A percentile compares a stretch with the other conserved stretches of the same genome.
phyloP scores from a whole-genome alignment of 257 asterid genomes.

The Salvia miltiorrhiza region DNA sequence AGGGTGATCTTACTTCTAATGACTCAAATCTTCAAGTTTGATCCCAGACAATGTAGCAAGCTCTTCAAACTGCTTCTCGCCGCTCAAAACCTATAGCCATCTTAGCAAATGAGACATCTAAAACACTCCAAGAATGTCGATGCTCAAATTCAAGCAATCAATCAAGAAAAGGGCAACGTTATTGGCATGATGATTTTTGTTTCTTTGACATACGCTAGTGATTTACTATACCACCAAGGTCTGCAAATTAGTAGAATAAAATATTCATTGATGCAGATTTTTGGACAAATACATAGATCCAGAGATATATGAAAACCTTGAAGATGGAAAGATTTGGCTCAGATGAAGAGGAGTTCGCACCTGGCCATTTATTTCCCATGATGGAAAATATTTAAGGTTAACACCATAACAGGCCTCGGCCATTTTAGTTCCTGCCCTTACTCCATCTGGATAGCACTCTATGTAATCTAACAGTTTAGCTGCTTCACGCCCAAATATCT shows the following conservation, averaged over 20 bases:
- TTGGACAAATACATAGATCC: not conserved
- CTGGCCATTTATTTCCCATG: slow-evolving; percentile 84
- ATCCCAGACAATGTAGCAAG: slow-evolving; percentile 74
- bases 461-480: slow-evolving; percentile 68
- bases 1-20: slow-evolving; percentile 25
- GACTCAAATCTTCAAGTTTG: slow-evolving; percentile 51
- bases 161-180: not conserved
- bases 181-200: not conserved
- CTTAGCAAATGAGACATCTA: not conserved
- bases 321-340: not conserved
- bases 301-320: not conserved
- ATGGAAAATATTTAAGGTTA: slow-evolving; percentile 68
- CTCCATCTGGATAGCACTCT: slow-evolving; percentile 87
- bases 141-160: not conserved
- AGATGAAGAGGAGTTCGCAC: slow-evolving; percentile 30
- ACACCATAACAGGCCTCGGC: slow-evolving; percentile 58
- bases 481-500: slow-evolving; percentile 91
- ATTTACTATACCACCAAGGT: not conserved
- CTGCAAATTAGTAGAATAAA: not conserved
- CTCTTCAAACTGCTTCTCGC: slow-evolving; percentile 63
- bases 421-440: slow-evolving; percentile 57
- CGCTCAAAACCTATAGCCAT: slow-evolving; percentile 57
- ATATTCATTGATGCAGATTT: not conserved
- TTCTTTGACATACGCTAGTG: not conserved
- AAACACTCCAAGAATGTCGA: not conserved